These are phyloP conservation scores for Solanum sitiens DNA, from an alignment of 257 asterid genomes.

Conservation along the genomic window DNA sequence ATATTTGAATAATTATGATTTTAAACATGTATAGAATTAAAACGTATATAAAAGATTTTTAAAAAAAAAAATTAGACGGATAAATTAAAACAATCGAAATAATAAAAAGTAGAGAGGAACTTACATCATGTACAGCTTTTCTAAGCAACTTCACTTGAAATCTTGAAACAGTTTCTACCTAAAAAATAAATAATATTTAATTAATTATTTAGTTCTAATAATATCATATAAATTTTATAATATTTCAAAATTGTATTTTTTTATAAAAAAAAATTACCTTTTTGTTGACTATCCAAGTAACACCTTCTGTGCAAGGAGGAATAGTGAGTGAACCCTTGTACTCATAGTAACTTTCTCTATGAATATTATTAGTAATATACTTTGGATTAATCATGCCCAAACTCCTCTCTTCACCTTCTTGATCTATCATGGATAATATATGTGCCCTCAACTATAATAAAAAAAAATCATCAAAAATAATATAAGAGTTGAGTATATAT, in stretches of 20 bases:
- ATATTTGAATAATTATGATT: not conserved
- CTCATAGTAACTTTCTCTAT: conserved; percentile 15
- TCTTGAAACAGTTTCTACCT: conserved; percentile 54
- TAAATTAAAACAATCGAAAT: not conserved
- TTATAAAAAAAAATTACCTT: conserved; percentile 19
- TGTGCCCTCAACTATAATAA: conserved; percentile 23
- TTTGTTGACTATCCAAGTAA: conserved; percentile 50
- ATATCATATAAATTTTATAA: not conserved
- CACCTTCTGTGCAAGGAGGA: conserved; percentile 77
- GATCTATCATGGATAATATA: conserved; percentile 20
- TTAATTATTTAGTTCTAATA: not conserved
- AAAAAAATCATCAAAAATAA: not conserved
- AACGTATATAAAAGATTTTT: too few relatives aligned
- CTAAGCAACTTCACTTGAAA: conserved; percentile 47
- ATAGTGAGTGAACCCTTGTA: conserved; percentile 62
- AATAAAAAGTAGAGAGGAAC: conserved; percentile 1
- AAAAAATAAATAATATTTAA: not conserved
- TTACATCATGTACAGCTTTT: conserved; percentile 64
- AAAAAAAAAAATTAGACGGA: not conserved
- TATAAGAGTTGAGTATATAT: too few relatives aligned
- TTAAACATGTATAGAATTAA: not conserved
- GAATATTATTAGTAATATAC: conserved; percentile 8
- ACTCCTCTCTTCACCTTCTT: not conserved
- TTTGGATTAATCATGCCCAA: conserved; percentile 37
- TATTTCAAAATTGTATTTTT: not conserved